These are phyloP conservation scores for Poa annua DNA, from an alignment of 176 grass and related monocot genomes.

Conservation along the genomic window DNA sequence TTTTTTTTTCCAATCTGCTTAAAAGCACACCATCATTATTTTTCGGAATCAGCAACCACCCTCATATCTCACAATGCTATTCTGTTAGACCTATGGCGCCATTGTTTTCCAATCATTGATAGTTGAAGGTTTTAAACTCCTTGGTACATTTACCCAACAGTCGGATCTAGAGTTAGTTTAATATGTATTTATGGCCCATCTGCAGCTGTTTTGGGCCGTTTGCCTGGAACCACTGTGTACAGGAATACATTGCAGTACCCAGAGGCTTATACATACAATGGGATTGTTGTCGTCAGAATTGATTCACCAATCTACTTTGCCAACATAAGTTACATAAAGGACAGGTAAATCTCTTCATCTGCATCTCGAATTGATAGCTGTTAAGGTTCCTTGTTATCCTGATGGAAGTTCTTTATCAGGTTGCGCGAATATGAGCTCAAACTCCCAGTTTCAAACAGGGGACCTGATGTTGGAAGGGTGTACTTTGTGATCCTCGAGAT, in stretches of 20 bases:
- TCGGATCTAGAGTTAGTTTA: constrained; percentile 22
- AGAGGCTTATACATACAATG: constrained; percentile 89
- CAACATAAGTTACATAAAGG: constrained; percentile 95
- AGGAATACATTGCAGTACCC: constrained; percentile 87
- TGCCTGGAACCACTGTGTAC: constrained; percentile 93
- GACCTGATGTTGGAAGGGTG: constrained; percentile 73
- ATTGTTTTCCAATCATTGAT: background rate
- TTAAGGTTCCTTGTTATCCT: constrained; percentile 16
- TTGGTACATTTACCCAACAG: background rate
- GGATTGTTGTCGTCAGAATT: constrained; percentile 88
- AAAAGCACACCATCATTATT: background rate
- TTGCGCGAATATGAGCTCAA: constrained; percentile 89
- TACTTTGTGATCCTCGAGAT: constrained; percentile 97
- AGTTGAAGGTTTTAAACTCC: constrained; percentile 10
- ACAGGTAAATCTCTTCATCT: constrained; percentile 59
- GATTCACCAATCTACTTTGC: constrained; percentile 99
- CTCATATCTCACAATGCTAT: background rate
- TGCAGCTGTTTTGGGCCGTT: constrained; percentile 86
- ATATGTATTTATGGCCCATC: constrained; percentile 25
- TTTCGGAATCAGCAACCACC: background rate
- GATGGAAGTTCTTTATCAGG: constrained; percentile 51
- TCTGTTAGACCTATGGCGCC: background rate
- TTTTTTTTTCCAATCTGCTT: background rate
- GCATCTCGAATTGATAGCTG: background rate
- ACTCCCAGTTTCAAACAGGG: constrained; percentile 65